phyloP scores from a whole-genome alignment of 805 yeast species.

The Starmera caribaea region DNA sequence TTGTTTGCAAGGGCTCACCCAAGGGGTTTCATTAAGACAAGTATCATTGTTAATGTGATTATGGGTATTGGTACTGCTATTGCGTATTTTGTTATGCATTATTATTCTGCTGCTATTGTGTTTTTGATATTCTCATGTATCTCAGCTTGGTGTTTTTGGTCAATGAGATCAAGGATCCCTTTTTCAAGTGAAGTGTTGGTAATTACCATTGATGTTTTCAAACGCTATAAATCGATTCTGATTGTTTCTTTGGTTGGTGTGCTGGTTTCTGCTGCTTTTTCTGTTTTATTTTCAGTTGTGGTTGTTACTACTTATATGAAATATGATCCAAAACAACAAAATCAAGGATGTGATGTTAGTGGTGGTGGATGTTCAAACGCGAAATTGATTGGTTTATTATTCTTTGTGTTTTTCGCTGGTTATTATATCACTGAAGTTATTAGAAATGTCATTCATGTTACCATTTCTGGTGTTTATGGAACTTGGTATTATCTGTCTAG shows the following conservation, averaged over 20 bases:
- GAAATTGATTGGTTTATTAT: constrained; percentile 58
- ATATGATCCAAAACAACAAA: constrained; percentile 46
- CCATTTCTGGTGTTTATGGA: constrained; percentile 79
- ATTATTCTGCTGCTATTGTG: constrained; percentile 76
- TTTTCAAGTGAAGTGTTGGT: constrained; percentile 61
- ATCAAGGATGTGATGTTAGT: constrained; percentile 40
- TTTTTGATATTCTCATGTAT: constrained; percentile 56
- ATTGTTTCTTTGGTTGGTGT: constrained; percentile 53
- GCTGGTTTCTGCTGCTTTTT: constrained; percentile 49
- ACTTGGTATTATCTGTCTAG: constrained; percentile 81
- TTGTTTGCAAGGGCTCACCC: constrained; percentile 58
- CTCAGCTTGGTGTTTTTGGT: constrained; percentile 66
- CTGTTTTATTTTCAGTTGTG: constrained; percentile 54
- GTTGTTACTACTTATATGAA: constrained; percentile 73
- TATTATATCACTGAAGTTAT: constrained; percentile 76
- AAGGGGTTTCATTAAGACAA: constrained; percentile 52
- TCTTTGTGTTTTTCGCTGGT: constrained; percentile 75
- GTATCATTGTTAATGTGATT: constrained; percentile 56
- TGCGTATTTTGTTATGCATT: constrained; percentile 54
- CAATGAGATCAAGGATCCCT: constrained; percentile 61
- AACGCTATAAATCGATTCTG: constrained; percentile 59
- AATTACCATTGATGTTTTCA: constrained; percentile 71
- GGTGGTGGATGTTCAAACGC: constrained; percentile 49
- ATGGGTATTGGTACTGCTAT: constrained; percentile 71
- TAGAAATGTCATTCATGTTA: constrained; percentile 70